phyloP scores from a whole-genome alignment of 805 yeast genomes.

The Ogataea chonburiensis region DNA sequence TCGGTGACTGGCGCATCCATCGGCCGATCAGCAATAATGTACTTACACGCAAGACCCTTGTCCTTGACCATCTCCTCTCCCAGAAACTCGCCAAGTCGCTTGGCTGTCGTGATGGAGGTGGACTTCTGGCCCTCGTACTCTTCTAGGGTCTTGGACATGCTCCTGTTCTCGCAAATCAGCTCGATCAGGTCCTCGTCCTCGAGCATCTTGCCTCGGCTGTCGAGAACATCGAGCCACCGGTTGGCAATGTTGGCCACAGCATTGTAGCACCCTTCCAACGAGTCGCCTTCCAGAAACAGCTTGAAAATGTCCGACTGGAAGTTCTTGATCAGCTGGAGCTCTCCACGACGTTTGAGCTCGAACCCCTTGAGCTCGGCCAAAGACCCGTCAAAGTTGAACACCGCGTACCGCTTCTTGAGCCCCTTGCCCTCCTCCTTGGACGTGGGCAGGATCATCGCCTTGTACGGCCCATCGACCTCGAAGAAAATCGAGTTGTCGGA shows the following conservation, averaged over 20 bases:
- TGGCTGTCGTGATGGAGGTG: slow-evolving; percentile 94
- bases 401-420: slow-evolving; percentile 94
- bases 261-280: slow-evolving; percentile 75
- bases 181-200: slow-evolving; percentile 94
- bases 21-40: slow-evolving; percentile 84
- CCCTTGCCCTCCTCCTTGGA: slow-evolving; percentile 98
- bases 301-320: slow-evolving; percentile 95
- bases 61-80: slow-evolving; percentile 97
- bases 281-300: slow-evolving; percentile 80
- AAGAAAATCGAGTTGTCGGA: slow-evolving; percentile 95
- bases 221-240: slow-evolving; percentile 93
- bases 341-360: slow-evolving; percentile 96
- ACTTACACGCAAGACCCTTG: slow-evolving; percentile 93
- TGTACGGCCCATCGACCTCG: slow-evolving; percentile 98
- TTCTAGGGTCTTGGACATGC: slow-evolving; percentile 87
- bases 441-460: slow-evolving; percentile 95
- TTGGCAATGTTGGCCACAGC: slow-evolving; percentile 93
- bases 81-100: slow-evolving; percentile 86
- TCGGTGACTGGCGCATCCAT: slow-evolving; percentile 88
- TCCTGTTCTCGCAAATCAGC: slow-evolving; percentile 92
- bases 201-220: slow-evolving; percentile 77
- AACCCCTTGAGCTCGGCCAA: slow-evolving; percentile 96
- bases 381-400: slow-evolving; percentile 90
- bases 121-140: slow-evolving; percentile 92
- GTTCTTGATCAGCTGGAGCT: slow-evolving; percentile 85